Percentiles rank a stretch among this genome's conserved stretches.
phyloP scores from a whole-genome alignment of 1,284 basidiomycete genomes.

The Nidula niveotomentosa region DNA sequence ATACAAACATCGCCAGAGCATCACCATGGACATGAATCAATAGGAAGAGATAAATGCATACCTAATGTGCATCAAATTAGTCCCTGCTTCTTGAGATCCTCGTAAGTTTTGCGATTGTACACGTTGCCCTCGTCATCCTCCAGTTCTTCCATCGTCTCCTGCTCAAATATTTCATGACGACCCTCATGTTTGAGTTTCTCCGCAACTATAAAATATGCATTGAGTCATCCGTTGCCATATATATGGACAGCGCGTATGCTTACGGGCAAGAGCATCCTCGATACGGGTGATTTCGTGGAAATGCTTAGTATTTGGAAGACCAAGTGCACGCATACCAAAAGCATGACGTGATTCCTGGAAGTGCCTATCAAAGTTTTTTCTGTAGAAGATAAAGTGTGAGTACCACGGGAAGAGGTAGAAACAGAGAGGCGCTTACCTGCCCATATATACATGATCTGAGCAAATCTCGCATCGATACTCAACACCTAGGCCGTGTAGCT shows the following conservation, averaged over 20 bases:
- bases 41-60: background rate
- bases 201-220: slow-evolving; percentile 59
- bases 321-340: slow-evolving; percentile 97
- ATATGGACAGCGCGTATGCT: slow-evolving; percentile 28
- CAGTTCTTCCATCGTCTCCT: slow-evolving; percentile 94
- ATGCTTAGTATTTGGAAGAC: slow-evolving; percentile 97
- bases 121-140: slow-evolving; percentile 98
- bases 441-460: slow-evolving; percentile 94
- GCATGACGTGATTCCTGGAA: slow-evolving; percentile 97
- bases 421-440: slow-evolving; percentile 53
- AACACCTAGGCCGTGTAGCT: slow-evolving; percentile 95
- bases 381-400: slow-evolving; percentile 22
- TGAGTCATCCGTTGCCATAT: too few species aligned
- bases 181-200: slow-evolving; percentile 96
- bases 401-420: slow-evolving; percentile 1
- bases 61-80: slow-evolving; percentile 53
- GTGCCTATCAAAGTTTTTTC: slow-evolving; percentile 94
- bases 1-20: too few species aligned
- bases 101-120: slow-evolving; percentile 89
- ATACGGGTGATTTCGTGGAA: slow-evolving; percentile 99
- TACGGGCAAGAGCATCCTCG: slow-evolving; percentile 91
- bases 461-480: slow-evolving; percentile 99
- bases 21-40: too few species aligned
- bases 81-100: slow-evolving; percentile 91
- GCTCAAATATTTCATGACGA: slow-evolving; percentile 85